Evolutionary conservation across 2,329 filamentous ascomycete species (phyloP).

Genomic region (Colletotrichum musae): DNA sequence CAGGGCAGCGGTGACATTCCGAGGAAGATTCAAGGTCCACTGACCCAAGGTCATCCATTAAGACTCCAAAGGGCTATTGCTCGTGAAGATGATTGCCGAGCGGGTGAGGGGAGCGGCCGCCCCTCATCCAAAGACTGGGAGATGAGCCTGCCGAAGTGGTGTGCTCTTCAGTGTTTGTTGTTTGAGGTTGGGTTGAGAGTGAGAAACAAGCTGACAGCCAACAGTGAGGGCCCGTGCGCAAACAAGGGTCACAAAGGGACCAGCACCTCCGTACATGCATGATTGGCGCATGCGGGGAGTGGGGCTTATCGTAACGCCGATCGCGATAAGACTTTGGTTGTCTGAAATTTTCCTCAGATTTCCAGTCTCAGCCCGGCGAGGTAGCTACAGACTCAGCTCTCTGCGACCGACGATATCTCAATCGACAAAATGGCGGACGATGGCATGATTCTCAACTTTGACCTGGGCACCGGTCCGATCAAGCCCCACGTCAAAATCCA

Average conservation of each 20-base stretch:
- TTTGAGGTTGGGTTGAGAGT: too few relatives aligned
- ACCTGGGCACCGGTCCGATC: conserved; percentile 77
- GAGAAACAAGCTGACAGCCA: too few relatives aligned
- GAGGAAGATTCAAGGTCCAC: too few relatives aligned
- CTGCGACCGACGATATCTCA: conserved; percentile 21
- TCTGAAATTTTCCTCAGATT: conserved; percentile 34
- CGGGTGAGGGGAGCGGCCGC: too few relatives aligned
- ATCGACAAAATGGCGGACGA: conserved; percentile 83
- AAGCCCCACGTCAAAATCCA: conserved; percentile 78
- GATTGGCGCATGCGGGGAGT: neutral
- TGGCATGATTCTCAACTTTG: conserved; percentile 95
- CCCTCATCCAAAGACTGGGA: too few relatives aligned
- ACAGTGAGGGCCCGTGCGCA: neutral
- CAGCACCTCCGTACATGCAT: neutral
- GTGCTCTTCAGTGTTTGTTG: too few relatives aligned
- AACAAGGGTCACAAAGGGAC: neutral
- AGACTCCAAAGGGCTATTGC: too few relatives aligned
- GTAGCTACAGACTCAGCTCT: neutral
- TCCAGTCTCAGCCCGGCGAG: neutral
- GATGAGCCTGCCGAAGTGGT: too few relatives aligned
- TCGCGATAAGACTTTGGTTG: conserved; percentile 30
- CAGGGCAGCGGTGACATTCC: too few relatives aligned
- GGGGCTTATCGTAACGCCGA: conserved; percentile 39
- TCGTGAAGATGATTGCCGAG: too few relatives aligned
- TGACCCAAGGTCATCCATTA: too few relatives aligned